Base-by-base conservation (phyloP, 2,329 filamentous ascomycete genomes). In the Anisogramma anomala region DNA sequence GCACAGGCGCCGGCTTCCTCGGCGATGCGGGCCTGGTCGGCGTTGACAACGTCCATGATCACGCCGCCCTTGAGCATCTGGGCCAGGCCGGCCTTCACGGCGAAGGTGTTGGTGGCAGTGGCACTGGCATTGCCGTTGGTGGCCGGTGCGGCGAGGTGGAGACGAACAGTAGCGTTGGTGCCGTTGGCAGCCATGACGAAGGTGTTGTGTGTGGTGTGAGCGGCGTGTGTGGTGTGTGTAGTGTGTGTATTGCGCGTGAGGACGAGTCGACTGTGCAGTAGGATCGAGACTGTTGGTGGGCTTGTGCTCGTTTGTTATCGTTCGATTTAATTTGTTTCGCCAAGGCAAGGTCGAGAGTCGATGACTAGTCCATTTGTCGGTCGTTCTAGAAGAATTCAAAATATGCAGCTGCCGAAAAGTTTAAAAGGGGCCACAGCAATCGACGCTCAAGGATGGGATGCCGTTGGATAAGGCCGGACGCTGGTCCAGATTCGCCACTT, bases 1-100 rank as follows among this genome's bases (percentile, higher is more conserved):
- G 91, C 91, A 53, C 79, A 84, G 48, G 91, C 91, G 48, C 91
- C 91, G 47, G 91, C 88, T 62, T 96, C 88, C 65, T 98, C 91
- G 59, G 91, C 91, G 60, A 98, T 95, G 66, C 85, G 85, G 48
- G 91, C 88, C 71, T 94, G 88, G 58, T 85, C 83, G 19, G 87
- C 84, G 61, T 89, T 85, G 49, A 93, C 86, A 44, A 96, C 91
- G 65, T 98, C 91, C 91, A 98, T 98, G 66, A 98, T 98, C 51
- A 98, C 91, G 56, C 91, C 91, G 60, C 91, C 91, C 73, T 96
- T 95, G 65, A 96, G 71, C 91, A 98, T 98, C 65, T 94, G 84
- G 18, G 91, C 91, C 50, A 98, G 72, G 45, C 89, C 91, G 40
- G 86, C 83, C 75, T 98, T 98, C 73, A 95, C 81, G 52, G 80